Evolutionary conservation across 2,329 filamentous ascomycete species (phyloP), one percentile per base, ranked within the genome.

Genomic region (Diaporthe citriasiana): DNA sequence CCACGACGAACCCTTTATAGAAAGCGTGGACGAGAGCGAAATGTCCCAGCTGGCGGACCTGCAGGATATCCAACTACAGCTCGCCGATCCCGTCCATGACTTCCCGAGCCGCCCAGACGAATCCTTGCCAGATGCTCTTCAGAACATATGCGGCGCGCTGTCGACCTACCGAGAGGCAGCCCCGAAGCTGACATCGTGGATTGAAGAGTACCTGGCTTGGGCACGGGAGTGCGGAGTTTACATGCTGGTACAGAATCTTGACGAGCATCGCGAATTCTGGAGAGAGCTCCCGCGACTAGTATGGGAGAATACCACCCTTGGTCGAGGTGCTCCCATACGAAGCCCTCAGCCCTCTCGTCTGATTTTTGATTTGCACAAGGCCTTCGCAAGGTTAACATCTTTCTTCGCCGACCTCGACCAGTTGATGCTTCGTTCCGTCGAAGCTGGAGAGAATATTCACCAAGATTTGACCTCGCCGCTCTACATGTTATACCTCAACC

Each of bases 371-470:
- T 82, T 88, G 55, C 87, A 84, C 75, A 75, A 76, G 13, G 78
- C 79, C 2, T 88, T 87, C 76, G 84, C 88, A n/a, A 84, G 81
- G 73, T 79, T 92, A 57, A 83, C 89, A 1, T 88, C 86, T 17
- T 85, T 85, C 74, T 88, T 91, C 74, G 81, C 91, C 70, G 79
- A 82, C 19, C 80, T 90, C 75, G 90, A 92, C 77, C 77, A 82
- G 47, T 78, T 79, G 66, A 82, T 81, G 3, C 75, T 88, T 8
- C 70, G 45, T 33, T 59, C 77, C 3, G 76, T 79, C 9, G 81
- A 82, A 15, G 81, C 81, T 22, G 50, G 38, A 40, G 53, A 57
- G 12, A 76, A 78, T 4, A 79, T 78, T 27, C 80, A 83, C 10
- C 82, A 84, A 15, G 83, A 85, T 17, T 80, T 87, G 38, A 80